phyloP scores from a whole-genome alignment of 2,329 filamentous ascomycete species.

The Diaporthe longicolla region DNA sequence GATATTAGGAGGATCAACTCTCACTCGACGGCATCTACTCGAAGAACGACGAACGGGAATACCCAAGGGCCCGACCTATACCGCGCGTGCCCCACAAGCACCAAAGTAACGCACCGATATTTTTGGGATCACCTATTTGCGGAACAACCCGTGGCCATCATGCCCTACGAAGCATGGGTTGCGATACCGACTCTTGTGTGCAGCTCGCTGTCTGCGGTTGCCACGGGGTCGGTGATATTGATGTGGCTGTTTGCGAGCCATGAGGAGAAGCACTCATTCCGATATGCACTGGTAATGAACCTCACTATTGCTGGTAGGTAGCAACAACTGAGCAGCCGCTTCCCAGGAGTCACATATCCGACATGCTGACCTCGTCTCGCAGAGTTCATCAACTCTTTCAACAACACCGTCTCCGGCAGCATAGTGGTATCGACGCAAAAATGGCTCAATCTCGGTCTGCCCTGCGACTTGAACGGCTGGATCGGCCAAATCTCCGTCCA shows the following conservation, averaged over 20 bases:
- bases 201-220: slow-evolving; percentile 38
- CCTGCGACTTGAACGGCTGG: slow-evolving; percentile 39
- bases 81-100: not conserved
- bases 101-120: not conserved
- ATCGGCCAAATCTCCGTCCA: slow-evolving; percentile 40
- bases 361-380: not conserved
- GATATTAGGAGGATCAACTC: not conserved
- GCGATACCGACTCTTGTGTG: slow-evolving; percentile 38
- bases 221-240: slow-evolving; percentile 38
- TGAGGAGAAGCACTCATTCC: slow-evolving; percentile 37
- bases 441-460: slow-evolving; percentile 14
- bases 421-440: slow-evolving; percentile 22
- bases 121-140: not conserved
- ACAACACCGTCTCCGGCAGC: slow-evolving; percentile 39
- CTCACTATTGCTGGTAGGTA: slow-evolving; percentile 36
- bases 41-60: not conserved
- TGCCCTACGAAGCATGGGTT: slow-evolving; percentile 33
- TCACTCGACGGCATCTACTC: not conserved
- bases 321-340: no score
- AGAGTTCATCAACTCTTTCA: slow-evolving; percentile 41
- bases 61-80: not conserved
- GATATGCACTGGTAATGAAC: slow-evolving; percentile 39
- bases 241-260: slow-evolving; percentile 34
- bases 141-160: not conserved
- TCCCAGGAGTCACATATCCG: not conserved